A percentile compares a stretch with the other conserved stretches of the same genome.
These are phyloP conservation scores for Holtermannia corniformis DNA, from an alignment of 768 basidiomycete species.

Conservation along the genomic window DNA sequence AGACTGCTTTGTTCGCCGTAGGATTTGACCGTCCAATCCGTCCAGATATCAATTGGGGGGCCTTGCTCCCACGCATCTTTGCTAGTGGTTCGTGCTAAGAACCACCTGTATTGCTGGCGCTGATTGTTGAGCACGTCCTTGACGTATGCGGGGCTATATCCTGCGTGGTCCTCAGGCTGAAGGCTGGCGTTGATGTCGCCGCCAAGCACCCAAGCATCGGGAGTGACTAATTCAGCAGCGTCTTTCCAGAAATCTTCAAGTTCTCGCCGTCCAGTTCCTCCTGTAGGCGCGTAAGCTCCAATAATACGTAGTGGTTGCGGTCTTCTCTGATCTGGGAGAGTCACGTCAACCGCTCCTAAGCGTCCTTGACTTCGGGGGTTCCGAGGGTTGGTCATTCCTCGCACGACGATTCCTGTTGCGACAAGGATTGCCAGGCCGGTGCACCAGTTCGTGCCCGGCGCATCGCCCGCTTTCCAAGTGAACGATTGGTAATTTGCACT, in stretches of 20 bases:
- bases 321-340: constrained; percentile 1
- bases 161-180: not conserved
- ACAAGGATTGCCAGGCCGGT: constrained; percentile 6
- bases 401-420: not conserved
- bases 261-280: not conserved
- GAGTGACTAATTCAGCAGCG: not conserved
- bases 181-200: constrained; percentile 9
- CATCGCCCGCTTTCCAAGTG: not conserved
- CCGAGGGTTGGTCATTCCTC: not conserved
- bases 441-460: too few species aligned
- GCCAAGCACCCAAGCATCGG: constrained; percentile 2
- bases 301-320: constrained; percentile 1
- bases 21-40: not conserved
- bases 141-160: not conserved
- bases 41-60: not conserved
- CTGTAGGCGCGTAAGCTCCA: constrained; percentile 2
- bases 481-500: not conserved
- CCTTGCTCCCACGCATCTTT: constrained; percentile 6
- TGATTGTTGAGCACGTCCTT: too few species aligned
- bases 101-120: constrained; percentile 4
- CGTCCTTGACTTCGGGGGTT: constrained; percentile 1
- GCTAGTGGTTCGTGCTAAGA: not conserved
- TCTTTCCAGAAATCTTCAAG: constrained; percentile 5
- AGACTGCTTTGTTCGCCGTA: not conserved
- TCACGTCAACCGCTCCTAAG: constrained; percentile 2